A percentile compares a stretch with the other conserved stretches of the same genome.
Conservation (phyloP, 805 yeast genomes). For the Myxozyma geophila region DNA sequence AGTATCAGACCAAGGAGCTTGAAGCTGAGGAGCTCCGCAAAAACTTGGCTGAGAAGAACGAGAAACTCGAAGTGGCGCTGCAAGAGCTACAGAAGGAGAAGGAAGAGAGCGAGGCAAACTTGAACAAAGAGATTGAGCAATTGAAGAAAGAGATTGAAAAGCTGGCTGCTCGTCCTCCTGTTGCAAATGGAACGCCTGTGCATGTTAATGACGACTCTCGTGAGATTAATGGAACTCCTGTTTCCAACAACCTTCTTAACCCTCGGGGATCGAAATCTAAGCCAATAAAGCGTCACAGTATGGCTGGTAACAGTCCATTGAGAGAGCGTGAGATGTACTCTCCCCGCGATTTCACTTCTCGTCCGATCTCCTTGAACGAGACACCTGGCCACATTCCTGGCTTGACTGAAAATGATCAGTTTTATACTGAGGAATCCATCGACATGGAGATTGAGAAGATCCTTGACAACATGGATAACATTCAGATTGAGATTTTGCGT, state of each 20-base stretch:
- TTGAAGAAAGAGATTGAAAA: constrained; percentile 42
- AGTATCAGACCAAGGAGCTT: constrained; percentile 30
- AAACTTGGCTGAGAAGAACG: constrained; percentile 19
- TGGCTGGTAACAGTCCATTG: constrained; percentile 20
- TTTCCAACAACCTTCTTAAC: constrained; percentile 11
- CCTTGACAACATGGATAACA: constrained; percentile 44
- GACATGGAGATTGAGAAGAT: constrained; percentile 45
- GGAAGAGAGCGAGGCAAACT: constrained; percentile 28
- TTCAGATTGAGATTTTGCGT: constrained; percentile 83
- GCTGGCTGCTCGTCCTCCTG: constrained; percentile 49
- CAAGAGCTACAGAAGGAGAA: constrained; percentile 25
- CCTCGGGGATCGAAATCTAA: constrained; percentile 20
- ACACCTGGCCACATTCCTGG: constrained; percentile 35
- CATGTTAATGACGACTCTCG: constrained; percentile 34
- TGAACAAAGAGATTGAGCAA: constrained; percentile 40
- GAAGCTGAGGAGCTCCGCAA: constrained; percentile 27
- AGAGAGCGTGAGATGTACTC: constrained; percentile 19
- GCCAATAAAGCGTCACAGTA: constrained; percentile 30
- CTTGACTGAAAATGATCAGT: constrained; percentile 20
- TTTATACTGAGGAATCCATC: constrained; percentile 37
- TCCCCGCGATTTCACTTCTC: constrained; percentile 39
- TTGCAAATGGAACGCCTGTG: constrained; percentile 1
- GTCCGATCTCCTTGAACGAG: constrained; percentile 37
- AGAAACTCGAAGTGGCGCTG: constrained; percentile 27
- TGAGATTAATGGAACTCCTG: constrained; percentile 28